A percentile compares a stretch with the other conserved stretches of the same genome.
Evolutionary conservation across 371 early-diverging fungal species (phyloP).

Genomic region (Mucor circinelloides): DNA sequence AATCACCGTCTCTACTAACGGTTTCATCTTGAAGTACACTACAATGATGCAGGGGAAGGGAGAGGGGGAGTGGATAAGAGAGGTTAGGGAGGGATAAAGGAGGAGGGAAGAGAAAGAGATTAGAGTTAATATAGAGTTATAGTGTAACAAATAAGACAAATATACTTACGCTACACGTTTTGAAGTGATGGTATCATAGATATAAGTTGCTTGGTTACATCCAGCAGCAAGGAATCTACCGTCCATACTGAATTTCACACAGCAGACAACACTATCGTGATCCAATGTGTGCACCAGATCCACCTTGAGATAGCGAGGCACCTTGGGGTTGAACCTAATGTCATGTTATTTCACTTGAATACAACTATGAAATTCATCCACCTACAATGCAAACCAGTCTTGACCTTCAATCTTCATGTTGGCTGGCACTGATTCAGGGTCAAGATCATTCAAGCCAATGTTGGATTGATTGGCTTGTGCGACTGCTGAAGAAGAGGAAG

Average conservation of each 20-base stretch:
- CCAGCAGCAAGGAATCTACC: slow-evolving; percentile 92
- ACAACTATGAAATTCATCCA: background rate
- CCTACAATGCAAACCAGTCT: slow-evolving; percentile 87
- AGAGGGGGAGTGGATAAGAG: background rate
- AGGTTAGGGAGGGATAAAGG: background rate
- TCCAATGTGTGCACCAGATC: slow-evolving; percentile 85
- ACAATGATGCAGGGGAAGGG: background rate
- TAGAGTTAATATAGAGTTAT: background rate
- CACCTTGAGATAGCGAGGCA: slow-evolving; percentile 69
- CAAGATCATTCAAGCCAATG: slow-evolving; percentile 66
- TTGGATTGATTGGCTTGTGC: background rate
- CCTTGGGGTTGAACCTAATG: slow-evolving; percentile 68
- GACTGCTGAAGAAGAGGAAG: background rate
- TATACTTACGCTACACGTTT: slow-evolving; percentile 63
- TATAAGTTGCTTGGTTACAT: slow-evolving; percentile 86
- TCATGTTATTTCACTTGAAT: background rate
- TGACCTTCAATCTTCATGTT: slow-evolving; percentile 76
- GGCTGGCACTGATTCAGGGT: slow-evolving; percentile 75
- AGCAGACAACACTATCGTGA: slow-evolving; percentile 90
- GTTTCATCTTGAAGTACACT: slow-evolving; percentile 78
- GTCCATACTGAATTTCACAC: slow-evolving; percentile 89
- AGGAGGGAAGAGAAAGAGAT: background rate
- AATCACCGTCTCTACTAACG: slow-evolving; percentile 62
- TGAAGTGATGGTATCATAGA: slow-evolving; percentile 83
- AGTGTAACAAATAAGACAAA: background rate